These are phyloP conservation scores for Naegleria gruberi DNA, from an alignment of 208 protist genomes.

Conservation along the genomic window DNA sequence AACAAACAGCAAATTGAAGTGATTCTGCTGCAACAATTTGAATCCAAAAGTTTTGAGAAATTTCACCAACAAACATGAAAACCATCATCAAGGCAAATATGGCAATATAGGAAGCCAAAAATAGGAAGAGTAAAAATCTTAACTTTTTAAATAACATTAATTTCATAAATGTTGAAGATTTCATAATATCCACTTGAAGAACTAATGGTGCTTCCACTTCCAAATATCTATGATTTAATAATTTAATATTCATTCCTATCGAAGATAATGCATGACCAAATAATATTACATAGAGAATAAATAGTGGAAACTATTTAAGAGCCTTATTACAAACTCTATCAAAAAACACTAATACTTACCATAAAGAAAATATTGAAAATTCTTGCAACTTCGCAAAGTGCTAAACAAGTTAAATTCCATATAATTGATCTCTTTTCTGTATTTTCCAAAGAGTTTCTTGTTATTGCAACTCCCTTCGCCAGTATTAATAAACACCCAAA, in stretches of 20 bases:
- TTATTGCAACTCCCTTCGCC: background rate
- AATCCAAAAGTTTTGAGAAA: background rate
- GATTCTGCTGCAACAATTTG: background rate
- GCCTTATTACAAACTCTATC: background rate
- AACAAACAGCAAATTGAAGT: background rate
- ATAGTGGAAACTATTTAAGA: background rate
- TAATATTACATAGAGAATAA: background rate
- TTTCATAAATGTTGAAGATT: background rate
- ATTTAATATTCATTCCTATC: background rate
- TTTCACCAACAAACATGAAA: background rate
- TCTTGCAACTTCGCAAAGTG: background rate
- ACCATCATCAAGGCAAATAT: background rate
- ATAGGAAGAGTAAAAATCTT: background rate
- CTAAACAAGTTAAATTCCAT: background rate
- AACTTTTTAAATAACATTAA: background rate
- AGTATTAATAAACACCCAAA: background rate
- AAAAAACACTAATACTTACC: background rate
- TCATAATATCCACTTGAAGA: background rate
- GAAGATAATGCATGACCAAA: background rate
- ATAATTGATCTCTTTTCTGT: background rate
- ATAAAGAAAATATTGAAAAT: background rate
- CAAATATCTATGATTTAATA: background rate
- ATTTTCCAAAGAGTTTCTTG: background rate
- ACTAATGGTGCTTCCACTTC: background rate
- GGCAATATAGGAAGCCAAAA: background rate